Base-by-base conservation (phyloP, 306 rosid species). In the Rubus idaeus region DNA sequence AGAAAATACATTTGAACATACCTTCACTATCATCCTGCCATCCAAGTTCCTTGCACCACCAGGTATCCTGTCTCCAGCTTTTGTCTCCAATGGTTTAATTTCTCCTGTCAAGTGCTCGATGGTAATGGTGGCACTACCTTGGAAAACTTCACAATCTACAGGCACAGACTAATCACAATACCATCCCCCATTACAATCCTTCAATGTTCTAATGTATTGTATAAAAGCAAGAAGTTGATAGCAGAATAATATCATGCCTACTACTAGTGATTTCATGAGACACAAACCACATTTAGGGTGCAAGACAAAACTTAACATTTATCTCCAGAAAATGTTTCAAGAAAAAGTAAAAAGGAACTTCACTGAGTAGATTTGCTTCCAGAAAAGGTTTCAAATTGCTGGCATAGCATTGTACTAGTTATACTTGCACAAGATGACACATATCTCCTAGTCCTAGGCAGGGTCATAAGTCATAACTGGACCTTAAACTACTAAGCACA, bases 101-200 rank as follows among this genome's bases (percentile, higher is more conserved):
- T 95, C 99, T 79, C 97, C 99, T 18, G 99, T 95, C 86, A 95
- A 85, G 88, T 95, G 99, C 91, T 92, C 97, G 2, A 90, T 81
- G 51, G 97, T 95, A 82, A 95, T 95, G 21, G 99, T 92, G 20
- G 97, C 99, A 87, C 50, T 82, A 68, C 99, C 99, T 83, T 92
- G 92, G 87, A 78, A 95, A 84, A 95, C 91, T 84, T 92, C 97
- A 84, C 99, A 95, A 83, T 95, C 99, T 91, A 92, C 93, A 86
- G 99, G 99, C 88, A 95, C 99, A 91, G 97, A 95, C 99, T 95
- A 91, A 88, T 88, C 88, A 90, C 90, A 95, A 89, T 84, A 89
- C 84, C 88, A 89, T 86, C 85, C 79, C 68, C 83, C 82, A 81
- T 88, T 83, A 88, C 78, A 83, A 81, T 67, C 57, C 85, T 79